Percentiles rank a stretch among this genome's conserved stretches.
These are phyloP conservation scores for Leptomonas pyrrhocoris DNA, from an alignment of 208 protist species.

Conservation along the genomic window DNA sequence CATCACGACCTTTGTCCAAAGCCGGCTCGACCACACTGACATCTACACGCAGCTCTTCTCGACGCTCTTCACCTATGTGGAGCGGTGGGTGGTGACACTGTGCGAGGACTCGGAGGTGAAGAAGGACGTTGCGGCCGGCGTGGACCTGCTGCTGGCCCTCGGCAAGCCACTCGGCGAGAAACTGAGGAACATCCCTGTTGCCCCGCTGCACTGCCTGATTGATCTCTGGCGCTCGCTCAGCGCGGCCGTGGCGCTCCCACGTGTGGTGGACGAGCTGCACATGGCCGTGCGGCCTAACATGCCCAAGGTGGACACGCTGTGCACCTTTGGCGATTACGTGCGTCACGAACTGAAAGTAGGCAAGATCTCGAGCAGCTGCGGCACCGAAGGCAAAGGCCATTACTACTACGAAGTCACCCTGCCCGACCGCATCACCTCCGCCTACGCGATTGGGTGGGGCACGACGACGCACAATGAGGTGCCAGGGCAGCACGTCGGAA, in stretches of 20 bases:
- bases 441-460: conserved; percentile 90
- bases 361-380: conserved; percentile 79
- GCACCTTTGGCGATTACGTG: conserved; percentile 83
- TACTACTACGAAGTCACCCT: conserved; percentile 90
- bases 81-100: conserved; percentile 47
- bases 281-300: conserved; percentile 20
- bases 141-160: conserved; percentile 78
- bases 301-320: conserved; percentile 48
- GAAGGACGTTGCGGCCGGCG: conserved; percentile 77
- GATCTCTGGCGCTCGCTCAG: conserved; percentile 71
- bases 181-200: conserved; percentile 66
- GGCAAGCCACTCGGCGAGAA: conserved; percentile 36
- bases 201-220: conserved; percentile 80
- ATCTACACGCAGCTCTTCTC: conserved; percentile 75
- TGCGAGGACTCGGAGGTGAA: conserved; percentile 43
- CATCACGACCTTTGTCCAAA: conserved; percentile 69
- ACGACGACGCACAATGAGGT: conserved; percentile 78
- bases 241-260: conserved; percentile 55
- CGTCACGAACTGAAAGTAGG: conserved; percentile 80
- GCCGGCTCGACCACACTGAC: conserved; percentile 21
- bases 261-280: conserved; percentile 61
- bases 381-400: conserved; percentile 41
- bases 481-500: conserved; percentile 87
- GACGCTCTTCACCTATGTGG: conserved; percentile 70
- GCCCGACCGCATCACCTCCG: conserved; percentile 64